Percentiles rank a stretch among this genome's conserved stretches.
Evolutionary conservation across 2,329 filamentous ascomycete species (phyloP).

Genomic region (Botrytis pseudocinerea): DNA sequence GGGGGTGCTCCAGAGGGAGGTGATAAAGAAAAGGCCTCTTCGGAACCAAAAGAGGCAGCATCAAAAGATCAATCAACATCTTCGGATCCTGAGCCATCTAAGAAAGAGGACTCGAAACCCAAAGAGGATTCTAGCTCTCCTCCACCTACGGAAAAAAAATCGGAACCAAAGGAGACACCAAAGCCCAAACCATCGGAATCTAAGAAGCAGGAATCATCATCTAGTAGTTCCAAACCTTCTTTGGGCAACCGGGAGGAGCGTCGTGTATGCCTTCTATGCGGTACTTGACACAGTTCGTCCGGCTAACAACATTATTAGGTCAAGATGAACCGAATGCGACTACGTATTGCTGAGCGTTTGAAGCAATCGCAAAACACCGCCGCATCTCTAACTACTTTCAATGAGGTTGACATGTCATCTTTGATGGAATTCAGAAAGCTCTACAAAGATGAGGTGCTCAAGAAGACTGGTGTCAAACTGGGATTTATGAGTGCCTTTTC

Average conservation of each 20-base stretch:
- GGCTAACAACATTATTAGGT: slow-evolving; percentile 56
- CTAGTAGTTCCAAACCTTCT: slow-evolving; percentile 41
- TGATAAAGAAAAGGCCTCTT: slow-evolving; percentile 51
- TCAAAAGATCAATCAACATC: slow-evolving; percentile 57
- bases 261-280: slow-evolving; percentile 59
- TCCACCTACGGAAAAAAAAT: slow-evolving; percentile 46
- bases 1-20: slow-evolving; percentile 63
- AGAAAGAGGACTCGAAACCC: slow-evolving; percentile 46
- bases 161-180: slow-evolving; percentile 44
- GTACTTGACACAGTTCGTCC: neutral
- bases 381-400: slow-evolving; percentile 95
- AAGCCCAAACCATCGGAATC: slow-evolving; percentile 43
- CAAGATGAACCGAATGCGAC: slow-evolving; percentile 99
- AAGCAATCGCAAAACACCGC: slow-evolving; percentile 99
- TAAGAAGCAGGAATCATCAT: slow-evolving; percentile 41
- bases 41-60: slow-evolving; percentile 60
- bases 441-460: slow-evolving; percentile 94
- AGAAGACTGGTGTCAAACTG: slow-evolving; percentile 95
- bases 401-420: slow-evolving; percentile 98
- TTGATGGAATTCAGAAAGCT: slow-evolving; percentile 96
- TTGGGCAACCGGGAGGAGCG: slow-evolving; percentile 82
- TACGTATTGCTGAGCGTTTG: slow-evolving; percentile 93
- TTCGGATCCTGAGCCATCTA: slow-evolving; percentile 44
- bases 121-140: slow-evolving; percentile 45
- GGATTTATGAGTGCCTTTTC: slow-evolving; percentile 99